Conservation (phyloP, 2,329 filamentous ascomycete genomes). For the Aureobasidium sp. region DNA sequence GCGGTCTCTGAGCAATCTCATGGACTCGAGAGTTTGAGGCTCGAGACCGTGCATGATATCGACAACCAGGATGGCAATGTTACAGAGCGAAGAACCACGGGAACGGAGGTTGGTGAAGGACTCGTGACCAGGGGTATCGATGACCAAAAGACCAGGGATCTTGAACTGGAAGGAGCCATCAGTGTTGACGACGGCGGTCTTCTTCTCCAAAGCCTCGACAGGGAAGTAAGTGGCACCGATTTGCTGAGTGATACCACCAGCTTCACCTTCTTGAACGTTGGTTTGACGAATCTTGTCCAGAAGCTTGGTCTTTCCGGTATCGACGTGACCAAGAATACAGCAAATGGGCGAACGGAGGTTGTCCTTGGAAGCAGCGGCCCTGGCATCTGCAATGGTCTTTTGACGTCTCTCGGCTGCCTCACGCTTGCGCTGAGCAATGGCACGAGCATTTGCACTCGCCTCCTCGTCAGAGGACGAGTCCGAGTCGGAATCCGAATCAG, state of each 20-base stretch:
- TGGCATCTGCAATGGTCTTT: conserved; percentile 85
- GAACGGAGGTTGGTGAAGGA: conserved; percentile 98
- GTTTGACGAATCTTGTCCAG: conserved; percentile 98
- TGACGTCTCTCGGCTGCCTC: conserved; percentile 83
- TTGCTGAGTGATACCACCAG: conserved; percentile 98
- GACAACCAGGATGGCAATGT: conserved; percentile 97
- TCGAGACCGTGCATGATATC: conserved; percentile 99
- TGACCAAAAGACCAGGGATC: conserved; percentile 90
- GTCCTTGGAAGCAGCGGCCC: conserved; percentile 86
- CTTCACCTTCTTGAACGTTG: conserved; percentile 98
- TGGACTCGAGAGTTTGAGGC: conserved; percentile 93
- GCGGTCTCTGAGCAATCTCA: conserved; percentile 83
- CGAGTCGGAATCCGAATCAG: conserved; percentile 34
- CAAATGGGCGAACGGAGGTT: conserved; percentile 96
- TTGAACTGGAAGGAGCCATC: conserved; percentile 92
- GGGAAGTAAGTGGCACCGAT: conserved; percentile 99
- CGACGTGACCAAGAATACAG: conserved; percentile 99
- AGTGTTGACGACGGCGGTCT: conserved; percentile 87
- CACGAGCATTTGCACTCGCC: conserved; percentile 61
- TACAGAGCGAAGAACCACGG: conserved; percentile 94
- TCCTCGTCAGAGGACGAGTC: conserved; percentile 63
- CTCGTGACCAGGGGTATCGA: conserved; percentile 99
- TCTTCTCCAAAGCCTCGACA: conserved; percentile 81
- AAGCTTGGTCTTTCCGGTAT: conserved; percentile 99
- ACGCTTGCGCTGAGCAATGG: conserved; percentile 72